These are phyloP conservation scores for Catenaria anguillulae DNA, from an alignment of 371 early-diverging fungal genomes.

Conservation along the genomic window DNA sequence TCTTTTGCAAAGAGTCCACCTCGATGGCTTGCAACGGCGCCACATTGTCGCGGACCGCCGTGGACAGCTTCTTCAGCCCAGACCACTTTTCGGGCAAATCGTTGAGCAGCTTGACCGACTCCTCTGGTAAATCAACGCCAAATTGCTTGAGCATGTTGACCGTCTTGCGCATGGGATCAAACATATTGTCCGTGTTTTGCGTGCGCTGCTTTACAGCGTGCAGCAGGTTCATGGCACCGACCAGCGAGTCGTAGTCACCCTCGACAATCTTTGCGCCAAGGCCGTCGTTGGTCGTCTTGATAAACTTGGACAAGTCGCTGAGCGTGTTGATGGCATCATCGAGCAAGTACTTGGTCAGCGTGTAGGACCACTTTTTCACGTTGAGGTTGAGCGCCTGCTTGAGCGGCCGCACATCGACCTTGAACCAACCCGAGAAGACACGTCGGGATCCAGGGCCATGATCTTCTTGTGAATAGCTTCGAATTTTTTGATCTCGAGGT, in stretches of 20 bases:
- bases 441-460: conserved; percentile 42
- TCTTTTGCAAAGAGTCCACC: conserved; percentile 42
- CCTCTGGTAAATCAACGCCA: conserved; percentile 43
- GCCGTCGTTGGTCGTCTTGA: conserved; percentile 33
- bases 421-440: conserved; percentile 39
- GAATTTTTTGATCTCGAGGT: conserved; percentile 39
- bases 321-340: conserved; percentile 35
- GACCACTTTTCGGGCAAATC: conserved; percentile 47
- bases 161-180: conserved; percentile 44
- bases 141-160: conserved; percentile 39
- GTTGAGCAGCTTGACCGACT: conserved; percentile 38
- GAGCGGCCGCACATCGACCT: conserved; percentile 38
- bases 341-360: conserved; percentile 37
- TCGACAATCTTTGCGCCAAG: conserved; percentile 35
- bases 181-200: conserved; percentile 33
- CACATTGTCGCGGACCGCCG: conserved; percentile 38
- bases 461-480: conserved; percentile 40
- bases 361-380: conserved; percentile 47
- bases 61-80: conserved; percentile 39
- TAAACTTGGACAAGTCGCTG: conserved; percentile 36
- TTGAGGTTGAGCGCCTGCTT: conserved; percentile 42
- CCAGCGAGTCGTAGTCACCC: conserved; percentile 38
- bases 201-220: conserved; percentile 39
- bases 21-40: conserved; percentile 45
- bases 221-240: conserved; percentile 37